Conservation (phyloP, 805 yeast species). For the Myxozyma nipponensis region DNA sequence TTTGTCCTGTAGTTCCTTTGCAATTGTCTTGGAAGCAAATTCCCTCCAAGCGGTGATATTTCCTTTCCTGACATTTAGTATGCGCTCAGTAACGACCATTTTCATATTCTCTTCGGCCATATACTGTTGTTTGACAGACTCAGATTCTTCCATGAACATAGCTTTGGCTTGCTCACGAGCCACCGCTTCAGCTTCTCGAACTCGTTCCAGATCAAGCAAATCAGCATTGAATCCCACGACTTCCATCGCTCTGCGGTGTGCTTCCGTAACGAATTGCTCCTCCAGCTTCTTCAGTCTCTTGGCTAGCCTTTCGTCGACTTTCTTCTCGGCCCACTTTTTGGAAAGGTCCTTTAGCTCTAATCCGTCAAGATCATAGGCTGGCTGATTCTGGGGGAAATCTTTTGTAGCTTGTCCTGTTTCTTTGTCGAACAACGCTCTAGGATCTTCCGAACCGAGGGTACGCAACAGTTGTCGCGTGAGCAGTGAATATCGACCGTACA, state of each 20-base stretch:
- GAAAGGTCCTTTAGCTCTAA: not conserved
- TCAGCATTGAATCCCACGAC: not conserved
- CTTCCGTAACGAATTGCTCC: not conserved
- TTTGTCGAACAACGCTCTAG: not conserved
- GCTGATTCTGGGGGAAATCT: constrained; percentile 2
- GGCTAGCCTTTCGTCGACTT: not conserved
- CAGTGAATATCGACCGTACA: constrained; percentile 17
- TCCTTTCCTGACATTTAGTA: constrained; percentile 70
- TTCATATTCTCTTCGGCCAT: constrained; percentile 46
- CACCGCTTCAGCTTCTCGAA: not conserved
- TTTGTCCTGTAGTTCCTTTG: constrained; percentile 71
- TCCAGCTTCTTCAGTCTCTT: not conserved
- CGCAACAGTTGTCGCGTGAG: constrained; percentile 15
- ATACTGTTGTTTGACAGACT: not conserved
- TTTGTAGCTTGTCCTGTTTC: not conserved
- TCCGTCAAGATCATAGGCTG: constrained; percentile 12
- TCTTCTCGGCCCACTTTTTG: not conserved
- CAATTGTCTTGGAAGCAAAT: constrained; percentile 60
- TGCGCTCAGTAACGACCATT: constrained; percentile 65
- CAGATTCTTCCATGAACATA: not conserved
- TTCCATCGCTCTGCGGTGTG: not conserved
- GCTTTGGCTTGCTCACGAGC: not conserved
- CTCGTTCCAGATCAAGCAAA: not conserved
- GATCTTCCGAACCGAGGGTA: constrained; percentile 11
- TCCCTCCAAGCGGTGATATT: constrained; percentile 54